Conservation (phyloP, 1,284 basidiomycete genomes). For the Tylopilus sp. region DNA sequence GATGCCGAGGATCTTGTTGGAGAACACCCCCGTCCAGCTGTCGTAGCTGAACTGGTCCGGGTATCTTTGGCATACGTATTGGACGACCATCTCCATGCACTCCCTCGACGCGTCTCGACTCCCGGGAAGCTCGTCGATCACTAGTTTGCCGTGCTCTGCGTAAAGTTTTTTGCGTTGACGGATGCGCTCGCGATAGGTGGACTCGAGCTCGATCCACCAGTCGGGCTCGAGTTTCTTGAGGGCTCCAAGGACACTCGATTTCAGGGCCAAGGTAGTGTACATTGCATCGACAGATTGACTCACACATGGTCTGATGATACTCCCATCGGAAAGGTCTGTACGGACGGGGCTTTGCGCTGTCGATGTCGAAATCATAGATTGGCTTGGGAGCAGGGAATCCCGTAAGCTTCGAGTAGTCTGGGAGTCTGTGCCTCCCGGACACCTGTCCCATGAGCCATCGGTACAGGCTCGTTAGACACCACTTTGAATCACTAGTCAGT, state of each 20-base stretch:
- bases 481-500: not conserved
- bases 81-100: constrained; percentile 48
- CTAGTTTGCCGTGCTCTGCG: constrained; percentile 34
- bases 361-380: constrained; percentile 41
- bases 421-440: constrained; percentile 9
- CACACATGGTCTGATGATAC: constrained; percentile 53
- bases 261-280: not conserved
- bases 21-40: constrained; percentile 34
- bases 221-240: constrained; percentile 47
- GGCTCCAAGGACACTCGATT: constrained; percentile 29
- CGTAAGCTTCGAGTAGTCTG: constrained; percentile 40
- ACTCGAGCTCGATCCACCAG: constrained; percentile 53
- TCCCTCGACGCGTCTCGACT: constrained; percentile 43
- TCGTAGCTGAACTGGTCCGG: constrained; percentile 43
- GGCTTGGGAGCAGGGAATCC: constrained; percentile 43
- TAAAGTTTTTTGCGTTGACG: constrained; percentile 41
- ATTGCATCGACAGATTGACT: constrained; percentile 11
- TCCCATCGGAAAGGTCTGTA: constrained; percentile 53
- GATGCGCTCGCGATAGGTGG: constrained; percentile 44
- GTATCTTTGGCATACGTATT: constrained; percentile 47
- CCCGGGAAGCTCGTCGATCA: constrained; percentile 42
- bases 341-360: constrained; percentile 42
- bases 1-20: constrained; percentile 42
- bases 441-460: constrained; percentile 10
- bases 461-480: not conserved